Evolutionary conservation across 345 rosid genomes (phyloP).

Genomic region (Eutrema japonicum): DNA sequence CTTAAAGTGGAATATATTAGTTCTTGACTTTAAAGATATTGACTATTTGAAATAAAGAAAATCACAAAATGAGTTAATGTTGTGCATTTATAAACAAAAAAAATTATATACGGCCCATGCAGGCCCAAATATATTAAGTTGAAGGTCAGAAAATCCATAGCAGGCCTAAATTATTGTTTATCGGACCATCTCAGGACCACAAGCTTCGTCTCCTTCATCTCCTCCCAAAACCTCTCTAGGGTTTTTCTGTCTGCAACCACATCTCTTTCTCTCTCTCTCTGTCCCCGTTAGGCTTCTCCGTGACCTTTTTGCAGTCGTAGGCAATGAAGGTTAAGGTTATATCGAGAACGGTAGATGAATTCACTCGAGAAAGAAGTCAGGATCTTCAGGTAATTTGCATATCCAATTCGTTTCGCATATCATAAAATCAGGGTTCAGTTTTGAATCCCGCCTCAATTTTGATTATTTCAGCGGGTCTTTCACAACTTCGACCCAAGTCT

Average conservation of each 20-base stretch:
- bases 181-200: slow-evolving; percentile 20
- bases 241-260: slow-evolving; percentile 28
- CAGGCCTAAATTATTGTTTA: neutral
- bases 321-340: slow-evolving; percentile 81
- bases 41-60: neutral
- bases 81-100: neutral
- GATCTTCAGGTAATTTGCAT: slow-evolving; percentile 71
- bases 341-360: slow-evolving; percentile 85
- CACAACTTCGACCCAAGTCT: slow-evolving; percentile 84
- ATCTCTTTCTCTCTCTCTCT: neutral
- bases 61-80: neutral
- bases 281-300: neutral
- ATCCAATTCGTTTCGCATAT: neutral
- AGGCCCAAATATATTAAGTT: neutral
- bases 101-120: neutral
- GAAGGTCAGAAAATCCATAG: neutral
- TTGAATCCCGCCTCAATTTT: neutral
- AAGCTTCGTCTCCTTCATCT: slow-evolving; percentile 19
- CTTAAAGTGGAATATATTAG: neutral
- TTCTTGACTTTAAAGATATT: neutral
- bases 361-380: slow-evolving; percentile 95
- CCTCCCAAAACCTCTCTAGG: slow-evolving; percentile 36
- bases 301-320: neutral
- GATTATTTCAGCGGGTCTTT: slow-evolving; percentile 67
- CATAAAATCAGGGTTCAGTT: neutral